Conservation (phyloP, 1,284 basidiomycete genomes). For the Sporisorium iseilematis-ciliati region DNA sequence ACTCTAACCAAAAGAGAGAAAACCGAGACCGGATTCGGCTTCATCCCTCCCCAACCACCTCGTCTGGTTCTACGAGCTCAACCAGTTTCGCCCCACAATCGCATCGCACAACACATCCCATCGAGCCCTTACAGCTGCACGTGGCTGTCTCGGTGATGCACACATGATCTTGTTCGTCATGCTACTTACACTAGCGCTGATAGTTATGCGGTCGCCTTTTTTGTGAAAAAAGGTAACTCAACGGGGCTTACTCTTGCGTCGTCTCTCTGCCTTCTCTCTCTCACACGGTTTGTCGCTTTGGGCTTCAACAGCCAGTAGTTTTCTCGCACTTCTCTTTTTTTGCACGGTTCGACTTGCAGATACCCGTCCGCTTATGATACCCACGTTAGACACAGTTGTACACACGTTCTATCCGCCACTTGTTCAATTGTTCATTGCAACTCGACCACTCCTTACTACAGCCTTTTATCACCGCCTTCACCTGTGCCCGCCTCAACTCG, state of each 20-base stretch:
- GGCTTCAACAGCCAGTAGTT: conserved; percentile 50
- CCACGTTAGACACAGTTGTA: no score
- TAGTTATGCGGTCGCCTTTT: conserved; percentile 58
- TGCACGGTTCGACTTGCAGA: no score
- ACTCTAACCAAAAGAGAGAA: neutral
- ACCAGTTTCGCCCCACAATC: neutral
- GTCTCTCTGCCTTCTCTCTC: conserved; percentile 34
- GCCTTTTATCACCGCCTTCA: no score
- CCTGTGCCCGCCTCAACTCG: neutral
- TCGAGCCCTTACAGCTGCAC: no score
- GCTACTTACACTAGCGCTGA: conserved; percentile 17
- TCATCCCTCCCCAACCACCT: neutral
- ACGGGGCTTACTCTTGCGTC: conserved; percentile 61
- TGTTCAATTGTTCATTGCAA: no score
- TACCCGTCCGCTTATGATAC: no score
- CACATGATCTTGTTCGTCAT: conserved; percentile 51
- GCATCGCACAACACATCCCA: conserved; percentile 20
- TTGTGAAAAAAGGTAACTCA: conserved; percentile 40
- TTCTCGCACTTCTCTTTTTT: neutral
- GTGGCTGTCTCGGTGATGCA: no score
- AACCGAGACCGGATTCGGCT: conserved; percentile 17
- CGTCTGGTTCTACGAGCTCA: neutral
- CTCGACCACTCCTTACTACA: no score
- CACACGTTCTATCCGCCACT: no score
- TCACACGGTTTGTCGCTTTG: neutral